Evolutionary conservation across 768 basidiomycete species (phyloP).

Genomic region (Aureoboletus auriporus): DNA sequence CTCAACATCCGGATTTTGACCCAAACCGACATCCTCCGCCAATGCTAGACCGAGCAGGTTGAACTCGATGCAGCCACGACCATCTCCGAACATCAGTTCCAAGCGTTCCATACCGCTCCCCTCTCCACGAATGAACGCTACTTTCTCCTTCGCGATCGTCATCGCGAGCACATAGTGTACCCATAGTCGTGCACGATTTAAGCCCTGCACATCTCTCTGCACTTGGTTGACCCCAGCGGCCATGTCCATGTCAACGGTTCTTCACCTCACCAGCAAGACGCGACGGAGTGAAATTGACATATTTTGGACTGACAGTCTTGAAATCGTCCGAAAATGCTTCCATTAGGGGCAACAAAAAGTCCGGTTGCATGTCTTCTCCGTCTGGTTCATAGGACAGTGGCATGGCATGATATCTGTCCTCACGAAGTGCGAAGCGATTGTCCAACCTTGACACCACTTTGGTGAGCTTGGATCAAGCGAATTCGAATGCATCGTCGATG

Average conservation of each 20-base stretch:
- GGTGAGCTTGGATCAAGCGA: background rate
- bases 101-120: constrained; percentile 1
- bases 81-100: background rate
- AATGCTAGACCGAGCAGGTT: constrained; percentile 3
- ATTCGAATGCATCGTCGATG: background rate
- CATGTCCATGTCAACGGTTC: background rate
- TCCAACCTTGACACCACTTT: no score
- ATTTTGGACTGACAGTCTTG: background rate
- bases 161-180: constrained; percentile 1
- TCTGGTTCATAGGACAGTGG: constrained; percentile 32
- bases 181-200: constrained; percentile 7
- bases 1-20: background rate
- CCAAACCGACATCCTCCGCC: background rate
- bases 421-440: constrained; percentile 2
- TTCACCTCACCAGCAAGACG: background rate
- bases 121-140: constrained; percentile 3
- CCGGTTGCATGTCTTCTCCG: constrained; percentile 1
- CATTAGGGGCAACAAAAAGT: constrained; percentile 1
- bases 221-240: background rate
- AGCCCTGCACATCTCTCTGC: background rate
- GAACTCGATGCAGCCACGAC: constrained; percentile 2
- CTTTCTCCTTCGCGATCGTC: background rate
- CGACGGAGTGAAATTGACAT: background rate
- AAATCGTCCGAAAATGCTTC: background rate
- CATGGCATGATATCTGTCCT: background rate